A percentile compares a stretch with the other conserved stretches of the same genome.
Conservation (phyloP, 78 protist species). For the Acrasis kona region DNA sequence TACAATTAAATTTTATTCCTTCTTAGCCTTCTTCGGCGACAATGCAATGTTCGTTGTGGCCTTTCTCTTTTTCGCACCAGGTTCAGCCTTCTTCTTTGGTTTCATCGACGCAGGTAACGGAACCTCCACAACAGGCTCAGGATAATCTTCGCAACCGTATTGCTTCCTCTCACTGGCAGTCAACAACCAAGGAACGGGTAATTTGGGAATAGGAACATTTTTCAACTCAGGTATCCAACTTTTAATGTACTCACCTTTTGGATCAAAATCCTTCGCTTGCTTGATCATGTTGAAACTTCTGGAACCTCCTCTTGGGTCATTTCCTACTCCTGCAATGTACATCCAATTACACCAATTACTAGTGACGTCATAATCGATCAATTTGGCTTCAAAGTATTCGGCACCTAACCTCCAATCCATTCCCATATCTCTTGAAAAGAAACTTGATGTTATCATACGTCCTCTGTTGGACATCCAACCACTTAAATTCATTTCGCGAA, state of each 20-base stretch:
- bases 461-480: slow-evolving; percentile 15
- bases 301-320: slow-evolving; percentile 1
- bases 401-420: slow-evolving; percentile 16
- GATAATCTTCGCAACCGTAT: neutral
- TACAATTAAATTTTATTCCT: too few relatives aligned
- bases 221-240: slow-evolving; percentile 15
- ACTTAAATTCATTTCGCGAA: neutral
- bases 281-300: slow-evolving; percentile 1
- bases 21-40: too few relatives aligned
- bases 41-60: too few relatives aligned
- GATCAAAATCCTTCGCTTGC: slow-evolving; percentile 17
- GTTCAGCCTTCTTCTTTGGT: too few relatives aligned
- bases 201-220: neutral
- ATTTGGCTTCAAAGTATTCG: neutral
- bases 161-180: neutral
- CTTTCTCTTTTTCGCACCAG: too few relatives aligned
- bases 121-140: neutral
- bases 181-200: neutral
- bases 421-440: neutral
- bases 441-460: slow-evolving; percentile 6
- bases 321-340: neutral
- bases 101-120: too few relatives aligned
- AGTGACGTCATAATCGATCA: neutral
- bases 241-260: neutral
- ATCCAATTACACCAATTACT: slow-evolving; percentile 13